Evolutionary conservation across 192 early-diverging fungal genomes (phyloP).

Genomic region (Entomortierella parvispora): DNA sequence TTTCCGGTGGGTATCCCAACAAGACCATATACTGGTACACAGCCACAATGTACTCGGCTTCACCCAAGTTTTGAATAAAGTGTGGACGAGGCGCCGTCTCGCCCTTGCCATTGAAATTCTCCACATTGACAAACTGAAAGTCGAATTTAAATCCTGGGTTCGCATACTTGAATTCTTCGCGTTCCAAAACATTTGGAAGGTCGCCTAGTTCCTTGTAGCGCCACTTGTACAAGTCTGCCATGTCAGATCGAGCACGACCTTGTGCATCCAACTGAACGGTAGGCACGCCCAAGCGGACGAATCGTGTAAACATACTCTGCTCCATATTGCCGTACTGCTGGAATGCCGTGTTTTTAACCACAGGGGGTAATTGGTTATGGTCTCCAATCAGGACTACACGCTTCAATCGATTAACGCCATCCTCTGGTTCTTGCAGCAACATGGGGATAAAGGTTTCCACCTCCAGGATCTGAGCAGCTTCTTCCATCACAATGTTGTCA

Average conservation of each 20-base stretch:
- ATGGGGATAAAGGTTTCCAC: constrained; percentile 96
- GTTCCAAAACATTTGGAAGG: constrained; percentile 57
- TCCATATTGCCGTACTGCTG: constrained; percentile 92
- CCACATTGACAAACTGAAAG: constrained; percentile 92
- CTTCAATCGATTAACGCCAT: constrained; percentile 74
- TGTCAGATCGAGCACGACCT: constrained; percentile 82
- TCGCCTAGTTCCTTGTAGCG: constrained; percentile 82
- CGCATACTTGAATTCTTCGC: constrained; percentile 67
- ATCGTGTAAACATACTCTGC: constrained; percentile 92
- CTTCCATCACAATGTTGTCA: constrained; percentile 97
- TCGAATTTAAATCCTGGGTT: constrained; percentile 90
- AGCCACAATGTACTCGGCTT: constrained; percentile 97
- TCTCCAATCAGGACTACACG: constrained; percentile 97
- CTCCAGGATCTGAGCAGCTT: constrained; percentile 94
- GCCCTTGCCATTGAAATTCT: constrained; percentile 77
- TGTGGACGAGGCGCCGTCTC: constrained; percentile 88
- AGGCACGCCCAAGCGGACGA: constrained; percentile 95
- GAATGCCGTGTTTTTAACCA: constrained; percentile 90
- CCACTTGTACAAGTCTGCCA: constrained; percentile 90
- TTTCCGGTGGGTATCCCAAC: constrained; percentile 90
- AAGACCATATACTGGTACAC: constrained; percentile 97
- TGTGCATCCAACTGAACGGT: constrained; percentile 87
- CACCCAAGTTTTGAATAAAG: constrained; percentile 96
- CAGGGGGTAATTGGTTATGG: constrained; percentile 96
- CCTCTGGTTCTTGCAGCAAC: constrained; percentile 79